Percentiles rank a stretch among this genome's conserved stretches.
These are phyloP conservation scores for Globisporangium middletonii DNA, from an alignment of 352 stramenopile genomes.

Conservation along the genomic window DNA sequence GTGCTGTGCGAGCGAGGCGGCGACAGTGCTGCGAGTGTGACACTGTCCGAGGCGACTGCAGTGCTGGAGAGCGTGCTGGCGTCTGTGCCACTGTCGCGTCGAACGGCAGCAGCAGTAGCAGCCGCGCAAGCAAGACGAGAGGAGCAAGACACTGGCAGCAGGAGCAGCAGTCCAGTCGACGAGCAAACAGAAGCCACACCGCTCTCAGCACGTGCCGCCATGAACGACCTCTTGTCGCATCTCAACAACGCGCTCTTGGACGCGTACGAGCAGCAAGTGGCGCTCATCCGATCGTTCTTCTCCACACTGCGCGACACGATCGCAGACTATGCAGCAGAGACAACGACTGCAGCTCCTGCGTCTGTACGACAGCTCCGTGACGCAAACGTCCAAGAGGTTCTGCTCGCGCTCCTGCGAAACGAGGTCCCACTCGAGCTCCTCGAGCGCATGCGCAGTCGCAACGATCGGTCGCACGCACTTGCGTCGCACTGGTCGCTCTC, in stretches of 20 bases:
- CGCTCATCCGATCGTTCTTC: not conserved
- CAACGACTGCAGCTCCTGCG: too few species aligned
- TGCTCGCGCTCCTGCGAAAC: slow-evolving; percentile 7
- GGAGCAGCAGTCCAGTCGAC: not conserved
- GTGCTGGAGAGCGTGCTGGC: not conserved
- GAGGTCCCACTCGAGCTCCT: slow-evolving; percentile 2
- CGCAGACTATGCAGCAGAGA: not conserved
- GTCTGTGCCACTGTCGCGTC: not conserved
- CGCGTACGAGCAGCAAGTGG: not conserved
- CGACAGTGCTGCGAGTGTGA: not conserved
- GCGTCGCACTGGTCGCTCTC: slow-evolving; percentile 1
- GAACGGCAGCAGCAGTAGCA: not conserved
- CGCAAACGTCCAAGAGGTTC: not conserved
- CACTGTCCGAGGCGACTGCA: not conserved
- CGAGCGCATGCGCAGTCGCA: too few species aligned
- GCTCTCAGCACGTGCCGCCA: not conserved
- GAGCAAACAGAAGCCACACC: not conserved
- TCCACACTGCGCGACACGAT: not conserved
- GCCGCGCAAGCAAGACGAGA: not conserved
- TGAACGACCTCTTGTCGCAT: not conserved
- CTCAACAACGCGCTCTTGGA: not conserved
- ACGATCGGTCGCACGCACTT: not conserved
- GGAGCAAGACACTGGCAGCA: too few species aligned
- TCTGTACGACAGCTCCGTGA: slow-evolving; percentile 1
- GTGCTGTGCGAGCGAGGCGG: not conserved